These are phyloP conservation scores for Cordyceps cateniannulata DNA, from an alignment of 2,329 filamentous ascomycete species.

Conservation along the genomic window DNA sequence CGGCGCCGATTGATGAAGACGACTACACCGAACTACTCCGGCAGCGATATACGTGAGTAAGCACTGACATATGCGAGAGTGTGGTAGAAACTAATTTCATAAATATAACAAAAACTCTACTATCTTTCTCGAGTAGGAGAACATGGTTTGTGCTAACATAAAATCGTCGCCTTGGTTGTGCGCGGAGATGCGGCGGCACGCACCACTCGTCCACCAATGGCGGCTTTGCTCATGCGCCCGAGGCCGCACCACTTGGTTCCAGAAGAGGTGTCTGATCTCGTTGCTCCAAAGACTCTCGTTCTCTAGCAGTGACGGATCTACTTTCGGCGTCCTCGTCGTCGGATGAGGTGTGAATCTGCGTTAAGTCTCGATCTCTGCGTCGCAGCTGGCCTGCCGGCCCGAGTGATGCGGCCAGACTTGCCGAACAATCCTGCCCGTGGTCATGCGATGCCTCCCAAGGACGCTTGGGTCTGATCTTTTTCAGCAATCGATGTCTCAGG, in stretches of 20 bases:
- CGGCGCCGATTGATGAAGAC: not conserved
- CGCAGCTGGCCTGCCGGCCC: slow-evolving; percentile 1
- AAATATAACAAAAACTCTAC: not conserved
- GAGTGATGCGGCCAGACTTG: not conserved
- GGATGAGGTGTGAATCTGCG: slow-evolving; percentile 19
- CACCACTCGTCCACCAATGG: not conserved
- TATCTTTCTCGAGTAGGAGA: not conserved
- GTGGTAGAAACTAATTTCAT: not conserved
- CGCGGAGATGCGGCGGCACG: not conserved
- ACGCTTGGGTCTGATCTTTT: slow-evolving; percentile 20
- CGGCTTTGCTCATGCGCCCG: not conserved
- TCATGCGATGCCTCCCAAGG: slow-evolving; percentile 20
- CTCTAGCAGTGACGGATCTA: slow-evolving; percentile 16
- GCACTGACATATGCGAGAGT: not conserved
- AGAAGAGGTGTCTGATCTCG: not conserved
- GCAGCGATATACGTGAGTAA: not conserved
- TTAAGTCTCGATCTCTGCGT: slow-evolving; percentile 21
- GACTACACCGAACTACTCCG: slow-evolving; percentile 11
- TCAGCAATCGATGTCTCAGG: slow-evolving; percentile 19
- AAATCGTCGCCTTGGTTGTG: not conserved
- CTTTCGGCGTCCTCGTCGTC: slow-evolving; percentile 16
- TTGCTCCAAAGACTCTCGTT: slow-evolving; percentile 18
- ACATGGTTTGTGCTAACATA: not conserved
- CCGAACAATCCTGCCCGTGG: slow-evolving; percentile 6
- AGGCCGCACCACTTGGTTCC: not conserved